These are phyloP conservation scores for Letharia columbiana DNA, from an alignment of 495 filamentous ascomycete genomes.

Conservation along the genomic window DNA sequence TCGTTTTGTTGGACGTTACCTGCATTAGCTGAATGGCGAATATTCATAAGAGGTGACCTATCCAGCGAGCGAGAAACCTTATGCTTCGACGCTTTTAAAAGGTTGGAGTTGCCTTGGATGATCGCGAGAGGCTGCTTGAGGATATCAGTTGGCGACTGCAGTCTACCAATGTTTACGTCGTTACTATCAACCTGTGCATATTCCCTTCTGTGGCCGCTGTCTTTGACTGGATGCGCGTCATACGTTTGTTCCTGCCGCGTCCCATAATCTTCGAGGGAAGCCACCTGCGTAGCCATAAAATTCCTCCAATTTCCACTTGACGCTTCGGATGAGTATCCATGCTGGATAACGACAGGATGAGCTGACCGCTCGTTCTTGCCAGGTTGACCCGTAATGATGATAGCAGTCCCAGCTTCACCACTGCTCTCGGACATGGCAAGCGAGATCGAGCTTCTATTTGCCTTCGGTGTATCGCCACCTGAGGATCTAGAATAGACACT, in stretches of 20 bases:
- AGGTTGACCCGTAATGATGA: conserved; percentile 11
- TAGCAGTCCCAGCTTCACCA: conserved; percentile 20
- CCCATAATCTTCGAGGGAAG: conserved; percentile 11
- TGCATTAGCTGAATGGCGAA: background rate
- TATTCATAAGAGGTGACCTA: background rate
- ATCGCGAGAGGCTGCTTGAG: conserved; percentile 15
- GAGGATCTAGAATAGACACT: conserved; percentile 52
- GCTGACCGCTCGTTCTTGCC: background rate
- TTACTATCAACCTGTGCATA: conserved; percentile 20
- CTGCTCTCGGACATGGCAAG: conserved; percentile 11
- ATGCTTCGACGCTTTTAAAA: background rate
- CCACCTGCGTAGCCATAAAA: conserved; percentile 22
- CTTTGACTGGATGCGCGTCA: conserved; percentile 5
- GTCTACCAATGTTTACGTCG: conserved; percentile 15
- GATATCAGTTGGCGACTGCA: background rate
- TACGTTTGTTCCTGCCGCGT: background rate
- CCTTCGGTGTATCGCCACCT: conserved; percentile 35
- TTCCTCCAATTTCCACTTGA: conserved; percentile 22
- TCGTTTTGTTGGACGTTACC: conserved; percentile 6
- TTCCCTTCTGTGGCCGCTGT: conserved; percentile 22
- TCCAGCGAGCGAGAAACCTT: conserved; percentile 2
- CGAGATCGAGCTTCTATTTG: conserved; percentile 10
- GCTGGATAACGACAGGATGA: background rate
- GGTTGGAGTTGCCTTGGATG: conserved; percentile 6
- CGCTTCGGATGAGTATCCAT: conserved; percentile 11